Percentiles rank a stretch among this genome's conserved stretches.
Evolutionary conservation across 495 filamentous ascomycete species (phyloP).

Genomic region (Pyronema domesticum): DNA sequence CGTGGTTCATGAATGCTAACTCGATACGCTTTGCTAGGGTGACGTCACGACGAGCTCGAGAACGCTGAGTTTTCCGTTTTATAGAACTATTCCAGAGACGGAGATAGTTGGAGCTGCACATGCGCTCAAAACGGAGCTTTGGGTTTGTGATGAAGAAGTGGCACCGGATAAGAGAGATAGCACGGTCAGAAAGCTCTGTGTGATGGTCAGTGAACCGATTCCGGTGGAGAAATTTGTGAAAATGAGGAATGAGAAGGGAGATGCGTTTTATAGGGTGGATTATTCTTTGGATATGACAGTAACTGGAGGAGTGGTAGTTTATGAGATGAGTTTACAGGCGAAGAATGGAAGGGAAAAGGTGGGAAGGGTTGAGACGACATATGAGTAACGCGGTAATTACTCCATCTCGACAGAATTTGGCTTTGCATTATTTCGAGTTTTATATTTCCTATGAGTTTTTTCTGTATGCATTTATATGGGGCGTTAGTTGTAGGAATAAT

Average conservation of each 20-base stretch:
- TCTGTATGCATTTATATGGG: too few relatives aligned
- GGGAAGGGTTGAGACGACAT: slow-evolving; percentile 22
- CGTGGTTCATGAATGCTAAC: too few relatives aligned
- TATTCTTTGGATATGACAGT: slow-evolving; percentile 25
- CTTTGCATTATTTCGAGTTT: too few relatives aligned
- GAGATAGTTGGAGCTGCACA: slow-evolving; percentile 20
- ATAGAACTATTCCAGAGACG: slow-evolving; percentile 20
- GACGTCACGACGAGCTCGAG: slow-evolving; percentile 27
- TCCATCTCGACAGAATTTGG: too few relatives aligned
- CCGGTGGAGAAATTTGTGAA: slow-evolving; percentile 19
- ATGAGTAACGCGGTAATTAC: slow-evolving; percentile 10
- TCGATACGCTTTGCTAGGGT: slow-evolving; percentile 9
- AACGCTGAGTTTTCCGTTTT: slow-evolving; percentile 28
- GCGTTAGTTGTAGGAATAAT: too few relatives aligned
- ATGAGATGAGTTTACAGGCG: slow-evolving; percentile 19
- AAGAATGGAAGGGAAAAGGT: slow-evolving; percentile 13
- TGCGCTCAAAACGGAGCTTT: slow-evolving; percentile 22
- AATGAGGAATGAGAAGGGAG: slow-evolving; percentile 20
- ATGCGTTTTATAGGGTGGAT: slow-evolving; percentile 21
- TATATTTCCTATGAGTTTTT: too few relatives aligned
- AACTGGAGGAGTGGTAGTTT: slow-evolving; percentile 18
- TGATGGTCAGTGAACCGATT: slow-evolving; percentile 22
- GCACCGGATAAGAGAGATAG: slow-evolving; percentile 18
- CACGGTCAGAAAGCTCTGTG: slow-evolving; percentile 21
- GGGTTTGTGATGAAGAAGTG: slow-evolving; percentile 21